Evolutionary conservation across 2,329 filamentous ascomycete species (phyloP).

Genomic region (Aureobasidium musti): DNA sequence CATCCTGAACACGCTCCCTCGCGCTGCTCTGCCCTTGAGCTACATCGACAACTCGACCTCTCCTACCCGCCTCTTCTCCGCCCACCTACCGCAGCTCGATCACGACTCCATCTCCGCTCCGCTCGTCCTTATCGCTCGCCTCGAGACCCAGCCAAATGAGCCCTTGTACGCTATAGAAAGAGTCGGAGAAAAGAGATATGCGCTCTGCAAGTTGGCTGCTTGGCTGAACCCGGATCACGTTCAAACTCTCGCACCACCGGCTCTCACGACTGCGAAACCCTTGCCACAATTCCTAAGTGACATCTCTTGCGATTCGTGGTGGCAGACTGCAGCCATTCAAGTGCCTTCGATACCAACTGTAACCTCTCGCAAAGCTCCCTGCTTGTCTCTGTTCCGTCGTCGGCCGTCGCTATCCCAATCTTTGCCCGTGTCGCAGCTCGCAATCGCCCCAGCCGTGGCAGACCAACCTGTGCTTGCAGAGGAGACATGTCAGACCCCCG

Average conservation of each 20-base stretch:
- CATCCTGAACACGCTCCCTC: slow-evolving; percentile 54
- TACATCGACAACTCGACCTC: slow-evolving; percentile 60
- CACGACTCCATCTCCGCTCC: slow-evolving; percentile 55
- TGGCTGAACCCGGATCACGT: slow-evolving; percentile 66
- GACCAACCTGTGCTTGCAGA: not conserved
- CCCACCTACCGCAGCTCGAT: slow-evolving; percentile 64
- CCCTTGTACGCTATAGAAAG: slow-evolving; percentile 66
- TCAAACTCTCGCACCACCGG: slow-evolving; percentile 45
- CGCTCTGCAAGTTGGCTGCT: slow-evolving; percentile 65
- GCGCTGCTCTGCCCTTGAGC: slow-evolving; percentile 62
- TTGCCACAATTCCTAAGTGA: not conserved
- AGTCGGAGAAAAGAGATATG: slow-evolving; percentile 62
- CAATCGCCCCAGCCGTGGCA: not conserved
- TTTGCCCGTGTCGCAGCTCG: not conserved
- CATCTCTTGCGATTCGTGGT: not conserved
- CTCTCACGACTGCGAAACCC: too few species aligned
- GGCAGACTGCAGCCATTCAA: slow-evolving; percentile 5
- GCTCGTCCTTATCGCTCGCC: slow-evolving; percentile 63
- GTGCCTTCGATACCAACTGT: slow-evolving; percentile 4
- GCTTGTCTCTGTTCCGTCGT: slow-evolving; percentile 27
- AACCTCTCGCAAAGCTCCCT: slow-evolving; percentile 28
- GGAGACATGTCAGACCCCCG: slow-evolving; percentile 33
- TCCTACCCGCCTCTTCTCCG: slow-evolving; percentile 60
- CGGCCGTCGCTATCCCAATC: not conserved
- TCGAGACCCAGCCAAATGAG: slow-evolving; percentile 56